Evolutionary conservation across 2,329 filamentous ascomycete genomes (phyloP).

Genomic region (Westerdykella sp.): DNA sequence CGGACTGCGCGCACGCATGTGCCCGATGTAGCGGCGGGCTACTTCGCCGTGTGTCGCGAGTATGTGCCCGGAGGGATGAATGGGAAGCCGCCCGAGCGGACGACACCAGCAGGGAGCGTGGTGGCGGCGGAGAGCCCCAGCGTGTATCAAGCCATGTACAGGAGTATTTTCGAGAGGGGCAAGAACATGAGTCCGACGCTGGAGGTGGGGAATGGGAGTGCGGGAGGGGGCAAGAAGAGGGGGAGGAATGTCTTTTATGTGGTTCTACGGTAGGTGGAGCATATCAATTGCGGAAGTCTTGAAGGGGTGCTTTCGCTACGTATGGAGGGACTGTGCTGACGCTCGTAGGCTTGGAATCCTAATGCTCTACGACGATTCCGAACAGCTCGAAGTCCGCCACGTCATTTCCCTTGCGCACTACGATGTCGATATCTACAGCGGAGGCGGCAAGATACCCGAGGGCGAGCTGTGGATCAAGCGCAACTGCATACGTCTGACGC

Average conservation of each 20-base stretch:
- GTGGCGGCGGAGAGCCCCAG: constrained; percentile 78
- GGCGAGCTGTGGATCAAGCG: constrained; percentile 94
- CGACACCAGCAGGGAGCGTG: constrained; percentile 71
- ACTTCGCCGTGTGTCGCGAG: constrained; percentile 91
- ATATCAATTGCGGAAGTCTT: neutral
- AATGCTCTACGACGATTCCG: constrained; percentile 95
- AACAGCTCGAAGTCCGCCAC: constrained; percentile 91
- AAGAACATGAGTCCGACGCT: constrained; percentile 53
- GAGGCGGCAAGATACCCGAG: constrained; percentile 71
- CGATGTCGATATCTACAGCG: constrained; percentile 76
- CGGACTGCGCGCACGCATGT: constrained; percentile 46
- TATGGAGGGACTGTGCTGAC: neutral
- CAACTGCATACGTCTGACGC: constrained; percentile 77
- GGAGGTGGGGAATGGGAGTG: constrained; percentile 43
- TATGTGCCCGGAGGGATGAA: constrained; percentile 89
- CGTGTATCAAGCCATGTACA: constrained; percentile 97
- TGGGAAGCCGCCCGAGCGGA: constrained; percentile 82
- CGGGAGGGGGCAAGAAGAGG: constrained; percentile 43
- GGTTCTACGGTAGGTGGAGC: constrained; percentile 62
- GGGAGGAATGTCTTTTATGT: constrained; percentile 91
- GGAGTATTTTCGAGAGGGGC: constrained; percentile 80
- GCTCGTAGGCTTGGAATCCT: constrained; percentile 73
- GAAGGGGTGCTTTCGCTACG: neutral
- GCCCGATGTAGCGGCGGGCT: constrained; percentile 76
- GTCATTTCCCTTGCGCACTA: constrained; percentile 91